A percentile compares a stretch with the other conserved stretches of the same genome.
Conservation (phyloP, 495 filamentous ascomycete genomes). For the Trichoderma orchidacearum region DNA sequence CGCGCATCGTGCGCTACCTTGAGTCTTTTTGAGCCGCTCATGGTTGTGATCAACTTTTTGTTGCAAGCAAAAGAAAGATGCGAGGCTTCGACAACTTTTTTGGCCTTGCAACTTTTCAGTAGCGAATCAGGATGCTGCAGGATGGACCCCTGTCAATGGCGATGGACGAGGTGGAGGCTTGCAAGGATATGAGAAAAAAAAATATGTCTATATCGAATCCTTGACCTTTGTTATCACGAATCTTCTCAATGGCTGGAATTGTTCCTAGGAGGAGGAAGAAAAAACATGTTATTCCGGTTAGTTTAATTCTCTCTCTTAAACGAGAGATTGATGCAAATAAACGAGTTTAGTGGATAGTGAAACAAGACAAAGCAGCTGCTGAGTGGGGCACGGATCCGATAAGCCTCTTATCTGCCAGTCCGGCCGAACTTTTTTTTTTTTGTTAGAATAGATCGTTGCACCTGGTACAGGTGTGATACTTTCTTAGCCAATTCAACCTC, state of each 20-base stretch:
- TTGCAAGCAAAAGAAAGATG: background rate
- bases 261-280: background rate
- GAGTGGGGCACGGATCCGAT: no score
- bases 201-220: background rate
- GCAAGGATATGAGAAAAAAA: background rate
- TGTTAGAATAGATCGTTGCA: background rate
- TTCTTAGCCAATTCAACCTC: background rate
- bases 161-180: background rate
- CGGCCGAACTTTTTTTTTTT: constrained; percentile 1
- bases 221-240: background rate
- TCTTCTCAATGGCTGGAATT: background rate
- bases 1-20: background rate
- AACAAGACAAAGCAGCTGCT: no score
- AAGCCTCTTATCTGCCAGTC: constrained; percentile 1
- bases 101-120: background rate
- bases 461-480: background rate
- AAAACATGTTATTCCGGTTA: no score
- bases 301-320: no score
- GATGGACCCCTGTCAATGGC: background rate
- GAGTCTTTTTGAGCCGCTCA: background rate
- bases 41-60: background rate
- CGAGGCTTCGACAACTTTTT: background rate
- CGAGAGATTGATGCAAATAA: background rate
- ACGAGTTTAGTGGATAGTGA: no score
- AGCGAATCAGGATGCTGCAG: background rate